Evolutionary conservation across 2,329 filamentous ascomycete genomes (phyloP), one percentile per base, ranked within the genome.

Genomic region (Fusarium drepaniforme): DNA sequence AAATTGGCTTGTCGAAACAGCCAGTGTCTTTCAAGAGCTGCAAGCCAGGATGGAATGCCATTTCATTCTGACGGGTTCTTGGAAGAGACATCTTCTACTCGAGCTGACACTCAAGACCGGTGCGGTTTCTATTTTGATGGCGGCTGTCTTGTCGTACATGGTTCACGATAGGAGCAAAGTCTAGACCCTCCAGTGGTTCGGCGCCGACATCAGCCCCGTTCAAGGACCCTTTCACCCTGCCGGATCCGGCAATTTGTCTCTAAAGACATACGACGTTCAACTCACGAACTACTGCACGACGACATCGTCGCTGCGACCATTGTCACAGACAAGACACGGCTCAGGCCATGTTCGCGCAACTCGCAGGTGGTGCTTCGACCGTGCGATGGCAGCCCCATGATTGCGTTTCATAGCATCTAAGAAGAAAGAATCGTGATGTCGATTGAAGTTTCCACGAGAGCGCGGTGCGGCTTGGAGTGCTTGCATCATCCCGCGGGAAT

Each of bases 261-360:
- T 59, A 37, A 65, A 49, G 62, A 64, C 68, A 67, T 70, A 72
- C 60, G 56, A 74, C 58, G 56, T 60, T 69, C 33, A 61, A 67
- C 61, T 68, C 66, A 64, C 53, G 75, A 78, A 68, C 77, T 72
- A 67, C 71, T 75, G 74, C 75, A 78, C 44, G 70, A 57, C 33
- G 67, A 67, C 59, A 64, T 75, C 57, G 35, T 69, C 68, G 42
- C 75, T 74, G 67, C 74, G 68, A 64, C 71, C 71, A 73, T 76
- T 63, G 66, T 72, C 73, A 69, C 69, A 77, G 53, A 70, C 69
- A 77, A 77, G 56, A 70, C 62, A 69, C 69, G 40, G 64, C 70
- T 71, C 66, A 62, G 62, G 38, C 62, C 61, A 73, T 53, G 66
- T 58, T 66, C 60, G 63, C 64, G 60, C 61, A 70, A 67, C 64